These are phyloP conservation scores for Prinsepia uniflora DNA, from an alignment of 306 rosid genomes.

Conservation along the genomic window DNA sequence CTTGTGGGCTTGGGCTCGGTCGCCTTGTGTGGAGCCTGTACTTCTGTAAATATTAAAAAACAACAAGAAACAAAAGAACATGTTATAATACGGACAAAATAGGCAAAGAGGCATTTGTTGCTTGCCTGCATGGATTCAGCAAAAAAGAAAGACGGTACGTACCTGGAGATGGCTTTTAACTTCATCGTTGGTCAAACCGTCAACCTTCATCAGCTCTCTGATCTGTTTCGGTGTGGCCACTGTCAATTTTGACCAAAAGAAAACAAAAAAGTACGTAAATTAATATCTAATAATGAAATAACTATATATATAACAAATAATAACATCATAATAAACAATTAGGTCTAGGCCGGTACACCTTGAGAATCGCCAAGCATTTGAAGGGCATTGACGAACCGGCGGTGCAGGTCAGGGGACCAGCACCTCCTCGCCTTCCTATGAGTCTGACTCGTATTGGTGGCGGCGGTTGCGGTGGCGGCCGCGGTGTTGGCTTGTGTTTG, in stretches of 20 bases:
- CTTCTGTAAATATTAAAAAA: constrained; percentile 47
- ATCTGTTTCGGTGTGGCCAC: constrained; percentile 99
- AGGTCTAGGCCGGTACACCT: constrained; percentile 38
- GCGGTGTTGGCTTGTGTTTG: neutral
- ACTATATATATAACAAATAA: neutral
- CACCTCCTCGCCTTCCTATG: constrained; percentile 96
- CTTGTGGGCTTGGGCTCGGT: constrained; percentile 86
- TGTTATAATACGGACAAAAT: constrained; percentile 27
- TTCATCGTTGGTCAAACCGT: constrained; percentile 99
- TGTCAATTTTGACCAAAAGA: constrained; percentile 25
- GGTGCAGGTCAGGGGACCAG: constrained; percentile 98
- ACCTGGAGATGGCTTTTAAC: constrained; percentile 99
- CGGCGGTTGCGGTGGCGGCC: neutral
- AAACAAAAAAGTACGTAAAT: constrained; percentile 2
- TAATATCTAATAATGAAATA: neutral
- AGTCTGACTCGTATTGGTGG: constrained; percentile 38
- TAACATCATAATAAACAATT: neutral
- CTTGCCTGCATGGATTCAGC: constrained; percentile 8
- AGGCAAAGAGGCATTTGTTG: neutral
- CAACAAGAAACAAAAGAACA: neutral
- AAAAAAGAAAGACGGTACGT: constrained; percentile 18
- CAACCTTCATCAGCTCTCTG: constrained; percentile 98
- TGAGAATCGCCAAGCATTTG: constrained; percentile 99
- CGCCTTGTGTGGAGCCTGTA: constrained; percentile 94
- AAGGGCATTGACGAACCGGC: constrained; percentile 93